phyloP scores from a whole-genome alignment of 305 asterid species.

The Rubia tinctorum region DNA sequence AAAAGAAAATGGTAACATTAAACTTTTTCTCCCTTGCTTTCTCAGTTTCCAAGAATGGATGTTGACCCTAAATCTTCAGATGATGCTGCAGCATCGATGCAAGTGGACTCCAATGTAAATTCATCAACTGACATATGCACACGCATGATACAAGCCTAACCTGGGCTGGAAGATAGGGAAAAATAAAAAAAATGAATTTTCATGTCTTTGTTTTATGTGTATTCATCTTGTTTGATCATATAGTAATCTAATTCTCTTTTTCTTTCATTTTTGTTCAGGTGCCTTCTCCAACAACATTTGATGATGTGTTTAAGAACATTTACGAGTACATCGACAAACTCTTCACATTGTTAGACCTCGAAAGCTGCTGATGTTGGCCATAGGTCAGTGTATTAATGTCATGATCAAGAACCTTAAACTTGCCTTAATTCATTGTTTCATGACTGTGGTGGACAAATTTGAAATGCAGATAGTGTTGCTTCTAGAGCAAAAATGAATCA shows the following conservation, averaged over 20 bases:
- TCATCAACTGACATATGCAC: constrained; percentile 12
- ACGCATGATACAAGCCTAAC: no score
- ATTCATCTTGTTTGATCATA: not conserved
- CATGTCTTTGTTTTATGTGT: no score
- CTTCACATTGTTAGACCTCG: not conserved
- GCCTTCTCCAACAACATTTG: not conserved
- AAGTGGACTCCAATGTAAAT: constrained; percentile 39
- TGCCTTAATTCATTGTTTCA: not conserved
- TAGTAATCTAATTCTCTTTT: not conserved
- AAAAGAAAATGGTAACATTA: not conserved
- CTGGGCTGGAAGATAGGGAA: no score
- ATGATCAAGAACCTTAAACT: not conserved
- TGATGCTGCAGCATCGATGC: constrained; percentile 32
- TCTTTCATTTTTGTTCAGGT: not conserved
- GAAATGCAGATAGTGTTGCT: constrained; percentile 57
- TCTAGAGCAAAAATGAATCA: constrained; percentile 74
- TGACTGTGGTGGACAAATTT: not conserved
- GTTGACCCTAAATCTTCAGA: constrained; percentile 42
- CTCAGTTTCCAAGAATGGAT: constrained; percentile 42
- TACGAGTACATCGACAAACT: not conserved
- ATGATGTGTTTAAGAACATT: not conserved
- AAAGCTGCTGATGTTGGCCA: not conserved
- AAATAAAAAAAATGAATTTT: no score
- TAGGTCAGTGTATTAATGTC: not conserved
- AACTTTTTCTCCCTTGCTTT: not conserved